Base-by-base conservation (phyloP, 2,329 filamentous ascomycete species). In the Colletotrichum limetticola region DNA sequence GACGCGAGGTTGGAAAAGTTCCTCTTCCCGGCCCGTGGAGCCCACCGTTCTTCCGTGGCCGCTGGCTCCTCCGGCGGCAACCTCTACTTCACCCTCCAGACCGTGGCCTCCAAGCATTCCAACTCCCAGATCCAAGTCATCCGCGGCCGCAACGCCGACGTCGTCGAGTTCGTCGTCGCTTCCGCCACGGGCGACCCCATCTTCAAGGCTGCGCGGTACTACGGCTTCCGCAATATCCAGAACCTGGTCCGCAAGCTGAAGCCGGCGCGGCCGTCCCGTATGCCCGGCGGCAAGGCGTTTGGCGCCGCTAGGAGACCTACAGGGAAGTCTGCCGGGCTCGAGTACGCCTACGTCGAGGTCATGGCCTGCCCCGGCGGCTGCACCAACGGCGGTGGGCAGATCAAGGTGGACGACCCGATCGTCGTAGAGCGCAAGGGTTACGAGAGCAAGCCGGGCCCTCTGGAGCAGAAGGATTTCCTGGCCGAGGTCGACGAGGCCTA, bases 351-450 rank as follows among this genome's bases (percentile, higher is more conserved):
- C 82, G 94, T 98, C 32, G 97, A 99, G 83, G 97, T 99, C 71
- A 99, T 99, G 97, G 97, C 97, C 16, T 99, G 97, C 82, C 97
- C 97, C 0, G 97, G 97, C n/a, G 97, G 97, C 3, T 99, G 97
- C 84, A 99, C 97, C 67, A 99, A 99, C 78, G 97, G 97, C 2
- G 97, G 97, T 49, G 97, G 97, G 1, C 97, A 99, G 85, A 92
- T 99, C 80, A 98, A 98, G 80, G 90, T 94, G 30, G 94, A 95
- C 66, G 97, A 98, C 80, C 90, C 93, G 7, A 84, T 91, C 14
- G 83, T 92, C 11, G 78, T 86, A 55, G 86, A 87, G 74, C 86
- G 86, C 60, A 86, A 84, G 74, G 83, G 85, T 3, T 76, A 85
- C 16, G 80, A 82, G 2, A 81, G 83, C 37, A 93, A 93, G 78